Evolutionary conservation across 331 rosid genomes (phyloP).

Genomic region (Rhamnella rubrinervis): DNA sequence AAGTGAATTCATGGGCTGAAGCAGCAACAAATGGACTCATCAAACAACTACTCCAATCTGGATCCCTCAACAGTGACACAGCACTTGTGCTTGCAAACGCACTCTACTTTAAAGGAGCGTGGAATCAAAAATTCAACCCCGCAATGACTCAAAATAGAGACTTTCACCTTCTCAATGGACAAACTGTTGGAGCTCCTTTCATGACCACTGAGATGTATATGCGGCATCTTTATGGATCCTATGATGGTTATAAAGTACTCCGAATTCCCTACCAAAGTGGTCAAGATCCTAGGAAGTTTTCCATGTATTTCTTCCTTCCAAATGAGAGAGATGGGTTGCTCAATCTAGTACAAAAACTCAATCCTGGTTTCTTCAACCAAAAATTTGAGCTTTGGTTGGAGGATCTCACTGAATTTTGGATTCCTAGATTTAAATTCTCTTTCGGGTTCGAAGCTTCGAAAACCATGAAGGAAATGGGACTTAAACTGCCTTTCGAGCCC

Average conservation of each 20-base stretch:
- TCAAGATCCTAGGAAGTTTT: neutral
- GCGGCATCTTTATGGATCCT: neutral
- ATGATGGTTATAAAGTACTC: conserved; percentile 18
- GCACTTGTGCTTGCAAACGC: conserved; percentile 29
- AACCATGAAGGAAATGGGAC: conserved; percentile 9
- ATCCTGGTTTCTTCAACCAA: conserved; percentile 5
- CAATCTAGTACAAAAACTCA: conserved; percentile 15
- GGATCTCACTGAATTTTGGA: conserved; percentile 15
- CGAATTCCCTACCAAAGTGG: conserved; percentile 25
- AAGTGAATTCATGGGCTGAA: conserved; percentile 23
- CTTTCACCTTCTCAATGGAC: conserved; percentile 24
- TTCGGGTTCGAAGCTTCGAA: conserved; percentile 18
- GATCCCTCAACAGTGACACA: neutral
- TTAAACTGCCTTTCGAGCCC: neutral
- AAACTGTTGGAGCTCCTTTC: conserved; percentile 1
- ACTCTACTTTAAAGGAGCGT: conserved; percentile 26
- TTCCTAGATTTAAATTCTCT: conserved; percentile 26
- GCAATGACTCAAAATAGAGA: conserved; percentile 1
- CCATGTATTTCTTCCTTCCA: conserved; percentile 29
- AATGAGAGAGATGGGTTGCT: conserved; percentile 9
- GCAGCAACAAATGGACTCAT: conserved; percentile 18
- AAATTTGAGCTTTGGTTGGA: neutral
- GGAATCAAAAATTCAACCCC: conserved; percentile 16
- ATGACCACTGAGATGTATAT: neutral
- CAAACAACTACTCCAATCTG: conserved; percentile 7